Percentiles rank a stretch among this genome's conserved stretches.
These are phyloP conservation scores for Pythium oligandrum DNA, from an alignment of 352 stramenopile genomes.

Conservation along the genomic window DNA sequence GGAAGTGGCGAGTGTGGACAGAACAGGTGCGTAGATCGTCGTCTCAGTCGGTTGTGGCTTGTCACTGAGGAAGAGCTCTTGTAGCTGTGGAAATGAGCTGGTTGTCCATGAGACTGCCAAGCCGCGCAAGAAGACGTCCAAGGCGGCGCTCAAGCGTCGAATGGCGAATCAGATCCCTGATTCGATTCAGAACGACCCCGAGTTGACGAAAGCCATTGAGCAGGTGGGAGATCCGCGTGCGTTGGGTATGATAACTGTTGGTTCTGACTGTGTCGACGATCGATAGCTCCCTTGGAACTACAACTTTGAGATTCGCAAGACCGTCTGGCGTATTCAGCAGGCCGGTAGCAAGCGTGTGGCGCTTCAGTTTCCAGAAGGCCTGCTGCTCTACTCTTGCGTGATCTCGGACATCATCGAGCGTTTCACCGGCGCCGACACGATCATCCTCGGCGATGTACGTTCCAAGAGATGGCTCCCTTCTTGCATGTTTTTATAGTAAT, in stretches of 20 bases:
- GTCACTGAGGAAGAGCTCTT: too few species aligned
- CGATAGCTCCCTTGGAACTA: slow-evolving; percentile 95
- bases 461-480: too few species aligned
- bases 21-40: too few species aligned
- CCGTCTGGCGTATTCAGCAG: slow-evolving; percentile 93
- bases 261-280: neutral
- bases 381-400: slow-evolving; percentile 97
- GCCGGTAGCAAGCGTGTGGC: slow-evolving; percentile 89
- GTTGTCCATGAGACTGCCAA: slow-evolving; percentile 23
- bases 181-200: slow-evolving; percentile 84
- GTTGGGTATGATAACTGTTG: neutral
- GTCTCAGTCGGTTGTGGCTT: too few species aligned
- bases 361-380: slow-evolving; percentile 98
- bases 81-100: slow-evolving; percentile 7
- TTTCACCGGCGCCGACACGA: slow-evolving; percentile 88
- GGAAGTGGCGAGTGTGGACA: too few species aligned
- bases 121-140: slow-evolving; percentile 49
- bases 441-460: slow-evolving; percentile 97
- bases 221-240: slow-evolving; percentile 24
- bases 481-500: too few species aligned
- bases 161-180: slow-evolving; percentile 89
- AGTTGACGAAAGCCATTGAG: slow-evolving; percentile 90
- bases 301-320: slow-evolving; percentile 99
- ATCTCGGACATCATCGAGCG: slow-evolving; percentile 98
- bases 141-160: slow-evolving; percentile 48